phyloP scores from a whole-genome alignment of 495 filamentous ascomycete species.

The Cryomyces minteri region DNA sequence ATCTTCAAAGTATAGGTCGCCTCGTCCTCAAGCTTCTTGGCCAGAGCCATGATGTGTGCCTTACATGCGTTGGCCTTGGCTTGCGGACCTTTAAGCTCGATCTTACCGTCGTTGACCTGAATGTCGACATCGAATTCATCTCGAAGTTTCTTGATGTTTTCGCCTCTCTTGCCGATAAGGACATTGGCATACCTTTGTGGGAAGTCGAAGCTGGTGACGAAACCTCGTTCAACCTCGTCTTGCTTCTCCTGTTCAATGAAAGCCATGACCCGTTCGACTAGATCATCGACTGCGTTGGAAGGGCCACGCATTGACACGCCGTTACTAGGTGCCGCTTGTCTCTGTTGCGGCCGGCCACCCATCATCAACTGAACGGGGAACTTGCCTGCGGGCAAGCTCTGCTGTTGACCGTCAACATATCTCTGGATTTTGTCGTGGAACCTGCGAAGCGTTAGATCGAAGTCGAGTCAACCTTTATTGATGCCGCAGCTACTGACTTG shows the following conservation, averaged over 20 bases:
- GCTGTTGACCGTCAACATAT: slow-evolving; percentile 61
- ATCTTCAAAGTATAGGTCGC: slow-evolving; percentile 73
- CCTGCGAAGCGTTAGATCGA: slow-evolving; percentile 8
- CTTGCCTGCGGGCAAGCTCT: slow-evolving; percentile 38
- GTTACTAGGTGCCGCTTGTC: slow-evolving; percentile 5
- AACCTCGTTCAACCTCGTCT: slow-evolving; percentile 77
- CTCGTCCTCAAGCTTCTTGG: slow-evolving; percentile 72
- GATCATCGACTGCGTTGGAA: slow-evolving; percentile 43
- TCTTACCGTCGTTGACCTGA: slow-evolving; percentile 57
- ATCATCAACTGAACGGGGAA: slow-evolving; percentile 57
- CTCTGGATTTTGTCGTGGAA: slow-evolving; percentile 60
- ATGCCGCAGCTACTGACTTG: slow-evolving; percentile 32
- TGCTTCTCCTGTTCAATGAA: slow-evolving; percentile 73
- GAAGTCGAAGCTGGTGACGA: slow-evolving; percentile 72
- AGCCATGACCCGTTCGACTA: slow-evolving; percentile 45
- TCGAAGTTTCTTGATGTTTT: slow-evolving; percentile 86
- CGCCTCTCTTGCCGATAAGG: slow-evolving; percentile 79
- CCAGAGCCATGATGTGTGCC: slow-evolving; percentile 52
- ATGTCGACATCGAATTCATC: slow-evolving; percentile 98
- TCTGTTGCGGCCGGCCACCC: slow-evolving; percentile 21
- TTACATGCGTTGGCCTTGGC: slow-evolving; percentile 71
- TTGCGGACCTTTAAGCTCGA: slow-evolving; percentile 53
- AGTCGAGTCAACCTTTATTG: slow-evolving; percentile 8
- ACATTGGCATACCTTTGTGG: slow-evolving; percentile 86
- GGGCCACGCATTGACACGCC: slow-evolving; percentile 62